Percentiles rank a stretch among this genome's conserved stretches.
phyloP scores from a whole-genome alignment of 106 monocot genomes.

The Phalaenopsis equestris region DNA sequence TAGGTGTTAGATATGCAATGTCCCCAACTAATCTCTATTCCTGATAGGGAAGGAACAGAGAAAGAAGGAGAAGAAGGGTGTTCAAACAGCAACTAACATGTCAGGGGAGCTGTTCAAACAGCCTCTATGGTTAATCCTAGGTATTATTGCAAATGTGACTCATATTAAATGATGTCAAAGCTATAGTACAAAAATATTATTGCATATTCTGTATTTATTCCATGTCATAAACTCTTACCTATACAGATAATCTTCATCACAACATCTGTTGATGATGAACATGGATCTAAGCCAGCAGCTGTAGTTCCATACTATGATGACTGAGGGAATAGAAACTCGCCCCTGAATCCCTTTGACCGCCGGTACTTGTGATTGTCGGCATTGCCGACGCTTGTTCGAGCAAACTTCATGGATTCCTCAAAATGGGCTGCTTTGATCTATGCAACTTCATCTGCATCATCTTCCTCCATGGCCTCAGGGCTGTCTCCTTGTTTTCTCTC shows the following conservation, averaged over 20 bases:
- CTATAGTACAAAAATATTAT: too few relatives aligned
- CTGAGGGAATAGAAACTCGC: constrained; percentile 59
- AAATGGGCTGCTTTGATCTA: constrained; percentile 74
- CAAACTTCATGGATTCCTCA: constrained; percentile 81
- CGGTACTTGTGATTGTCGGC: constrained; percentile 72
- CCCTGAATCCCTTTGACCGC: constrained; percentile 63
- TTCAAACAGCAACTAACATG: too few relatives aligned
- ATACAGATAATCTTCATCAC: constrained; percentile 64
- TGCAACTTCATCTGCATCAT: constrained; percentile 47
- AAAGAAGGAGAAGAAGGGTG: too few relatives aligned
- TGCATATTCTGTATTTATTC: too few relatives aligned
- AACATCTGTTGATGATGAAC: constrained; percentile 29
- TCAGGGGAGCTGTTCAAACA: too few relatives aligned
- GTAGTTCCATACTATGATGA: constrained; percentile 27
- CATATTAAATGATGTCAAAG: too few relatives aligned
- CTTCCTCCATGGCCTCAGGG: constrained; percentile 81
- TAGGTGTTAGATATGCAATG: too few relatives aligned
- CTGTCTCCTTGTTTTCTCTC: constrained; percentile 54
- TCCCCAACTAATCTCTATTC: too few relatives aligned
- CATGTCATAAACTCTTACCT: constrained; percentile 15
- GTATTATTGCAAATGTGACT: too few relatives aligned
- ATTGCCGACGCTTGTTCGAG: constrained; percentile 67
- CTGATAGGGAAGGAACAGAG: too few relatives aligned
- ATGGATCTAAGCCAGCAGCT: constrained; percentile 26
- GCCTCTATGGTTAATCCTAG: too few relatives aligned